These are phyloP conservation scores for Epicoccum nigrum DNA, from an alignment of 2,329 filamentous ascomycete genomes.

Conservation along the genomic window DNA sequence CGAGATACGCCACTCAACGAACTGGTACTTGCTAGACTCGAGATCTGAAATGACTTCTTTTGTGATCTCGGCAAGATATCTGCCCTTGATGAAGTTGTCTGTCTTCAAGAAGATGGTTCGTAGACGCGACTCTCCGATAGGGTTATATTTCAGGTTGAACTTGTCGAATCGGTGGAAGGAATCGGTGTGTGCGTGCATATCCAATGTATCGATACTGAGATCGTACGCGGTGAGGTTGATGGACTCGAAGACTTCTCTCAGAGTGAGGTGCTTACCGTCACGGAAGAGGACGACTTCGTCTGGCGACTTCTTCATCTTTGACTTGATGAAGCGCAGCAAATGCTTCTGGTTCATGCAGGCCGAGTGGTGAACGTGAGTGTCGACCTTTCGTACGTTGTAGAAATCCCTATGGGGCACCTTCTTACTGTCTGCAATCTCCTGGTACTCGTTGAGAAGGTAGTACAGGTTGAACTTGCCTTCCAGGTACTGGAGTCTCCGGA, in stretches of 20 bases:
- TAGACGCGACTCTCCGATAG: conserved; percentile 90
- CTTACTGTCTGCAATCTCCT: conserved; percentile 97
- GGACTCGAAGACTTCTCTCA: conserved; percentile 93
- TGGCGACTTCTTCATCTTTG: conserved; percentile 98
- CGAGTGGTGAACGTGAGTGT: conserved; percentile 98
- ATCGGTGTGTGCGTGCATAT: conserved; percentile 99
- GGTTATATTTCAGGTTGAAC: conserved; percentile 99
- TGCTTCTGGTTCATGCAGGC: conserved; percentile 99
- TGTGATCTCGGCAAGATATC: conserved; percentile 95
- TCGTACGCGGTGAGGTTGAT: conserved; percentile 98
- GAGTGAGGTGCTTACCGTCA: conserved; percentile 88
- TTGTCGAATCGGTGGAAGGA: conserved; percentile 99
- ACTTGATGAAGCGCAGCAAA: conserved; percentile 96
- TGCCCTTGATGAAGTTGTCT: conserved; percentile 94
- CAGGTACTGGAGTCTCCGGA: conserved; percentile 89
- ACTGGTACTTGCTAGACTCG: conserved; percentile 98
- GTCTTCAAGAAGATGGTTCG: conserved; percentile 99
- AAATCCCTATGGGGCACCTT: conserved; percentile 97
- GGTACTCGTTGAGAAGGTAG: conserved; percentile 90
- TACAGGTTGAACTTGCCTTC: conserved; percentile 98
- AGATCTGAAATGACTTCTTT: conserved; percentile 97
- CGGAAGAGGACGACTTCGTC: conserved; percentile 92
- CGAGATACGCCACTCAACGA: conserved; percentile 99
- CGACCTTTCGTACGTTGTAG: conserved; percentile 98
- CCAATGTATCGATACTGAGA: conserved; percentile 94